A percentile compares a stretch with the other conserved stretches of the same genome.
Evolutionary conservation across 2,329 filamentous ascomycete genomes (phyloP).

Genomic region (Triangularia setosa): DNA sequence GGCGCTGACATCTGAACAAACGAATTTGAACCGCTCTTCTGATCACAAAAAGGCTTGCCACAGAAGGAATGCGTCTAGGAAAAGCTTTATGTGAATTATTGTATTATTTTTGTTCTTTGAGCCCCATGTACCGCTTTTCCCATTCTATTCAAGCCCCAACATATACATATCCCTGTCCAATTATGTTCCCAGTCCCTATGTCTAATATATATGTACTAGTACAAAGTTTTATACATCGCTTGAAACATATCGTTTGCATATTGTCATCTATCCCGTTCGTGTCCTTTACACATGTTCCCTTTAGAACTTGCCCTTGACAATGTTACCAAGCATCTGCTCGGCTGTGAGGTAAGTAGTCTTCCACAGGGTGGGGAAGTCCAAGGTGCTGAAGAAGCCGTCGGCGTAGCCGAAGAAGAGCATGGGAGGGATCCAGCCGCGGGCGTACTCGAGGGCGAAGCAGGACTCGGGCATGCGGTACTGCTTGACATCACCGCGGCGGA

Average conservation of each 20-base stretch:
- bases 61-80: no score
- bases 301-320: slow-evolving; percentile 68
- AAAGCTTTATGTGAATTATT: no score
- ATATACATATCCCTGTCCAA: no score
- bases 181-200: no score
- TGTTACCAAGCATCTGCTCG: slow-evolving; percentile 70
- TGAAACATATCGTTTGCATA: neutral
- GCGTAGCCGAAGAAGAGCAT: slow-evolving; percentile 91
- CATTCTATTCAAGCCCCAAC: no score
- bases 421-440: slow-evolving; percentile 83
- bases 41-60: no score
- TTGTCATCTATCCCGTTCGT: neutral
- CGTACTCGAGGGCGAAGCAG: slow-evolving; percentile 81
- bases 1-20: no score
- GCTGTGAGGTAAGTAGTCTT: slow-evolving; percentile 71
- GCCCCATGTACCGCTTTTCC: no score
- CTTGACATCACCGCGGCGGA: slow-evolving; percentile 67
- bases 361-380: slow-evolving; percentile 84
- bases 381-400: slow-evolving; percentile 72
- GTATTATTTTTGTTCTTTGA: no score
- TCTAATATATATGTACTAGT: no score
- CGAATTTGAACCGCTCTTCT: no score
- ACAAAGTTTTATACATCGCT: neutral
- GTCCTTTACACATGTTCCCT: neutral
- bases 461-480: slow-evolving; percentile 76